These are phyloP conservation scores for Botrytis pseudocinerea DNA, from an alignment of 2,329 filamentous ascomycete genomes.

Conservation along the genomic window DNA sequence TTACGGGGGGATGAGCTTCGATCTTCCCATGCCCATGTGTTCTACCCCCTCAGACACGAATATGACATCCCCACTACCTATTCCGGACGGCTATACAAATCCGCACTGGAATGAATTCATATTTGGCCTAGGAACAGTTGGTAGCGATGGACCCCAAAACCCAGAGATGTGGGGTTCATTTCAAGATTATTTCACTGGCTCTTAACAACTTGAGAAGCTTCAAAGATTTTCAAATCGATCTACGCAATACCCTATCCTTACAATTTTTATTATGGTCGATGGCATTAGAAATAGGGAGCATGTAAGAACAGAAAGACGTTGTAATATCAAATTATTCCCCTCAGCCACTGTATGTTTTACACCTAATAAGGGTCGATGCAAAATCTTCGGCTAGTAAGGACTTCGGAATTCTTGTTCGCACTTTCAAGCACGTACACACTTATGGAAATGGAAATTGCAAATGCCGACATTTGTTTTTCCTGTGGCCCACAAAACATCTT, in stretches of 20 bases:
- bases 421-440: neutral
- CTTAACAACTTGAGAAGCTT: neutral
- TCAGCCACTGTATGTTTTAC: neutral
- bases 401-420: neutral
- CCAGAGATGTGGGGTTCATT: slow-evolving; percentile 9
- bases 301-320: slow-evolving; percentile 4
- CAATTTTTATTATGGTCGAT: neutral
- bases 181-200: slow-evolving; percentile 18
- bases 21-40: slow-evolving; percentile 14
- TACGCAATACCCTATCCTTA: neutral
- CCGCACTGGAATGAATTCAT: slow-evolving; percentile 23
- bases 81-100: slow-evolving; percentile 14
- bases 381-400: neutral
- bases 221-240: neutral
- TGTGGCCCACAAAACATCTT: neutral
- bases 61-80: neutral
- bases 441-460: no score
- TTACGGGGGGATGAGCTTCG: slow-evolving; percentile 6
- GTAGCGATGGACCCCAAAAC: neutral
- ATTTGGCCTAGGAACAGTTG: slow-evolving; percentile 6
- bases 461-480: neutral
- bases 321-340: slow-evolving; percentile 11
- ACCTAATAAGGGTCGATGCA: neutral
- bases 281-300: neutral
- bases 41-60: slow-evolving; percentile 10